phyloP scores from a whole-genome alignment of 2,329 filamentous ascomycete genomes.

The Aspergillus uvarum region DNA sequence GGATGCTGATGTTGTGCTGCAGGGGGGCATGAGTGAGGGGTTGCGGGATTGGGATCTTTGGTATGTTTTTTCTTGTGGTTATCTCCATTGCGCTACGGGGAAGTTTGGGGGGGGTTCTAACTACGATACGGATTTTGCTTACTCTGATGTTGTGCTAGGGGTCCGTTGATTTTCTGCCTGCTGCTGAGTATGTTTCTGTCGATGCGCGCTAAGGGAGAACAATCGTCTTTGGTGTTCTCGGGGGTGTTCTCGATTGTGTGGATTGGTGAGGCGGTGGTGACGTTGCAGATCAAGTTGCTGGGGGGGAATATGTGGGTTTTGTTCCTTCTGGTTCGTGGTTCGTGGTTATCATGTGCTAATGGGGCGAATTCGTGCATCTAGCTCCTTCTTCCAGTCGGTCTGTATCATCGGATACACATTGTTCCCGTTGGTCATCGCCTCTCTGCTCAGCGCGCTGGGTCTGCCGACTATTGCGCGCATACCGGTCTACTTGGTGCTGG shows the following conservation, averaged over 20 bases:
- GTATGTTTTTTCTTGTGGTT: constrained; percentile 39
- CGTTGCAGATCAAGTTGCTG: constrained; percentile 93
- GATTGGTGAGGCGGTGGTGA: constrained; percentile 95
- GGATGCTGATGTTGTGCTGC: constrained; percentile 64
- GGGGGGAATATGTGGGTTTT: constrained; percentile 82
- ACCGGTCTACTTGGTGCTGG: constrained; percentile 83
- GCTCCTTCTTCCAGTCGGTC: constrained; percentile 95
- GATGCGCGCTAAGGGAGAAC: constrained; percentile 72
- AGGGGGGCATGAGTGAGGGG: constrained; percentile 79
- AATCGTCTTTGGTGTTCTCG: constrained; percentile 87
- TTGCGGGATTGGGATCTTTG: constrained; percentile 97
- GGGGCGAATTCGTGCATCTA: constrained; percentile 41
- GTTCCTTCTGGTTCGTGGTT: not conserved
- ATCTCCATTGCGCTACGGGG: not conserved
- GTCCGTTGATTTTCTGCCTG: constrained; percentile 90
- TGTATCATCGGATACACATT: constrained; percentile 98
- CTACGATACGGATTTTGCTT: not conserved
- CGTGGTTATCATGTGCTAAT: constrained; percentile 18
- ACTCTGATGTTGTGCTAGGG: constrained; percentile 52
- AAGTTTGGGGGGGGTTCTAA: not conserved
- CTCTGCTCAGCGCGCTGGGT: constrained; percentile 78
- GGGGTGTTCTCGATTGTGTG: constrained; percentile 96
- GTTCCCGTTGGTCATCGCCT: constrained; percentile 92
- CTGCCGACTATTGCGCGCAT: constrained; percentile 80
- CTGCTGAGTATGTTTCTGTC: constrained; percentile 84